A percentile compares a stretch with the other conserved stretches of the same genome.
Evolutionary conservation across 257 asterid species (phyloP).

Genomic region (Solanum chmielewskii): DNA sequence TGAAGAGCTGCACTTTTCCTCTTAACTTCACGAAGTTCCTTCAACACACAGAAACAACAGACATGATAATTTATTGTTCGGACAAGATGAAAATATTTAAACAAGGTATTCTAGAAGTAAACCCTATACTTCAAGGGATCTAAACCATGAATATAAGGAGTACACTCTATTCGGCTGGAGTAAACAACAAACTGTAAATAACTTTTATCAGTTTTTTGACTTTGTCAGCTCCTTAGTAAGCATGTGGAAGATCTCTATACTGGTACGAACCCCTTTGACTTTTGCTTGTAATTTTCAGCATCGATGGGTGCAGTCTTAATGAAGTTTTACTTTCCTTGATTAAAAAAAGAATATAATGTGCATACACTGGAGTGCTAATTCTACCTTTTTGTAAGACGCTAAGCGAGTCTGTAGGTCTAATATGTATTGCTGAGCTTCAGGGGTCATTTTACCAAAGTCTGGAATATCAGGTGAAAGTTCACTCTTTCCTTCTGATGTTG

Average conservation of each 20-base stretch:
- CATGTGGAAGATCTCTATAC: neutral
- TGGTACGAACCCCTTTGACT: neutral
- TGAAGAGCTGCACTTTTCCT: conserved; percentile 91
- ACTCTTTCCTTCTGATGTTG: conserved; percentile 26
- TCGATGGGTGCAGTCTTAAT: neutral
- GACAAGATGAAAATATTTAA: neutral
- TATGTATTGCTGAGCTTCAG: conserved; percentile 68
- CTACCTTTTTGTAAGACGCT: conserved; percentile 66
- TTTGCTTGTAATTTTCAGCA: neutral
- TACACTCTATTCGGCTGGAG: neutral
- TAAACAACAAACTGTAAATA: neutral
- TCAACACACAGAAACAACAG: conserved; percentile 4
- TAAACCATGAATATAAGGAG: neutral
- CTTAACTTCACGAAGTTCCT: conserved; percentile 89
- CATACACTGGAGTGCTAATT: neutral
- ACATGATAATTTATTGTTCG: neutral
- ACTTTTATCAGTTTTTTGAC: neutral
- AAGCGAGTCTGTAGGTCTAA: conserved; percentile 47
- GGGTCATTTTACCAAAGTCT: conserved; percentile 62
- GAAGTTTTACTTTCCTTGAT: neutral
- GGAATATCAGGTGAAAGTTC: conserved; percentile 35
- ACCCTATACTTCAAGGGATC: neutral
- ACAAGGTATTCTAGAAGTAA: neutral
- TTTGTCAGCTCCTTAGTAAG: neutral
- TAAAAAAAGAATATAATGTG: neutral